These are phyloP conservation scores for Cordyceps javanica DNA, from an alignment of 2,329 filamentous ascomycete species.

Conservation along the genomic window DNA sequence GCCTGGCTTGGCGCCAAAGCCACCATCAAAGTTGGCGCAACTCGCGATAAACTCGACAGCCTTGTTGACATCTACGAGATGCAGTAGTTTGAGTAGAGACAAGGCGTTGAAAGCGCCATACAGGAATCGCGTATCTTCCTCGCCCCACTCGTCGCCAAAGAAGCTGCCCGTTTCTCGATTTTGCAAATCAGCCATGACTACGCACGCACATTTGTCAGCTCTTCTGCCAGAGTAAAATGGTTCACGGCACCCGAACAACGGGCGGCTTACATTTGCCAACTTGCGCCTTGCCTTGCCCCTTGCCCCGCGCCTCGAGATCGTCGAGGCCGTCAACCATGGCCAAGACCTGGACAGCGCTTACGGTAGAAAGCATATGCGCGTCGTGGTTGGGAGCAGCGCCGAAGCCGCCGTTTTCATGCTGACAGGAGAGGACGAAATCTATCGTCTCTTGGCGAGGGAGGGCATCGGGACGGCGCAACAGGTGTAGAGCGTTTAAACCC, in stretches of 20 bases:
- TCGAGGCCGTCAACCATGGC: conserved; percentile 79
- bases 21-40: conserved; percentile 91
- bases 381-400: conserved; percentile 92
- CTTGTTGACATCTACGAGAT: conserved; percentile 70
- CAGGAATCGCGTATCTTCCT: conserved; percentile 90
- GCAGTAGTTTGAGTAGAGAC: conserved; percentile 70
- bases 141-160: conserved; percentile 91
- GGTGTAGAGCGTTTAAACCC: conserved; percentile 83
- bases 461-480: conserved; percentile 72
- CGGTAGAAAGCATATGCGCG: conserved; percentile 91
- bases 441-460: conserved; percentile 76
- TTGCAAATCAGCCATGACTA: conserved; percentile 76
- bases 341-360: conserved; percentile 90
- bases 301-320: conserved; percentile 67
- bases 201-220: conserved; percentile 19
- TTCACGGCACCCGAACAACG: too few species aligned
- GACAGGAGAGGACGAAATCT: conserved; percentile 91
- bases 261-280: conserved; percentile 69
- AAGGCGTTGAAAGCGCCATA: conserved; percentile 87
- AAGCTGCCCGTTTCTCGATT: conserved; percentile 79
- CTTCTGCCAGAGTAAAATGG: background rate
- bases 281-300: conserved; percentile 55
- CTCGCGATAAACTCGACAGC: conserved; percentile 73
- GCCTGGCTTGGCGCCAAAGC: conserved; percentile 82
- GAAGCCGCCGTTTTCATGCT: conserved; percentile 84